Percentiles rank a stretch among this genome's conserved stretches.
phyloP scores from a whole-genome alignment of 371 early-diverging fungal genomes.

The Astathelohania contejeani region DNA sequence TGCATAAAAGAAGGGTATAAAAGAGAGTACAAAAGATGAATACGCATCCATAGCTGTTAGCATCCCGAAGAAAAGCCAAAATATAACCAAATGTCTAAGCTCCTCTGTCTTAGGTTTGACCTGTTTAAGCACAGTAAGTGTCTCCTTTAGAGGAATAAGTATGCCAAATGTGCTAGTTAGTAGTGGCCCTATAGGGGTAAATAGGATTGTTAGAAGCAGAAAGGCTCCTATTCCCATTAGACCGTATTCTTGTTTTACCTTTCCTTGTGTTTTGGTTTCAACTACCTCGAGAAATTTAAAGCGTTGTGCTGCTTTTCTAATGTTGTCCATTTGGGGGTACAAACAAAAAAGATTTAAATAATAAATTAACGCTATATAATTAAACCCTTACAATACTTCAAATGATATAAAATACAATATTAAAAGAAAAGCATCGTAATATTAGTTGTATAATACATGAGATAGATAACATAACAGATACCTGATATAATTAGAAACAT shows the following conservation, averaged over 20 bases:
- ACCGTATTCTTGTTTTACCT: conserved; percentile 33
- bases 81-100: conserved; percentile 35
- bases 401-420: no score
- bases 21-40: conserved; percentile 7
- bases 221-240: conserved; percentile 25
- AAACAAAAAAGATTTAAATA: background rate
- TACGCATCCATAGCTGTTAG: conserved; percentile 31
- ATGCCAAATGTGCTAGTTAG: conserved; percentile 16
- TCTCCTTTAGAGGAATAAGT: conserved; percentile 27
- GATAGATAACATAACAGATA: no score
- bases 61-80: conserved; percentile 34
- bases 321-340: conserved; percentile 40
- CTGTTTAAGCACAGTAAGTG: conserved; percentile 29
- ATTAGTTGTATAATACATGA: no score
- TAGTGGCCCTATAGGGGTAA: conserved; percentile 19
- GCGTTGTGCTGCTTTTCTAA: conserved; percentile 36
- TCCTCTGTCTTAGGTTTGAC: conserved; percentile 24
- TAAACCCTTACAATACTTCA: no score
- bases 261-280: conserved; percentile 20
- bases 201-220: conserved; percentile 20
- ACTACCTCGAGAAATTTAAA: conserved; percentile 36
- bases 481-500: no score
- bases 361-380: no score
- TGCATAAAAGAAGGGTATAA: conserved; percentile 44
- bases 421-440: no score